Evolutionary conservation across 2,329 filamentous ascomycete species (phyloP).

Genomic region (Aureobasidium musti): DNA sequence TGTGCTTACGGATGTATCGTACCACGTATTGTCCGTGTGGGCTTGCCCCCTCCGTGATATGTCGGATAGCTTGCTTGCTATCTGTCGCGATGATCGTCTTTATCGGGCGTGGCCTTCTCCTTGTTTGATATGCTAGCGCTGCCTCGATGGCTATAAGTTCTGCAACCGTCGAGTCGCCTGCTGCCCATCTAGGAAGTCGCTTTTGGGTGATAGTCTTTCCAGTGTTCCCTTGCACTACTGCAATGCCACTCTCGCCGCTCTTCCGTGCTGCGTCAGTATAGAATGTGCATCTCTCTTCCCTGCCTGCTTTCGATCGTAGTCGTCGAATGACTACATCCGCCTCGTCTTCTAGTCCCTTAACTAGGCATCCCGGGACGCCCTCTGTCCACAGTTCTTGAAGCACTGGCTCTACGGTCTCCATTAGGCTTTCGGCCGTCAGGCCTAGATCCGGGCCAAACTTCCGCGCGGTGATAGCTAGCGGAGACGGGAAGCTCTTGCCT

Average conservation of each 20-base stretch:
- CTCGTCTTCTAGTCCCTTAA: background rate
- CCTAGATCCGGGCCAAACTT: background rate
- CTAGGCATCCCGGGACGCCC: background rate
- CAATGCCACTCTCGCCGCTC: background rate
- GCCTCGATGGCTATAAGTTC: background rate
- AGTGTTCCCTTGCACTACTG: background rate
- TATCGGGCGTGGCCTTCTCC: too few species aligned
- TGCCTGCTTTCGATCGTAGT: background rate
- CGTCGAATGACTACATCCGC: background rate
- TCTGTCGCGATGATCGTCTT: too few species aligned
- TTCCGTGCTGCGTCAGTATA: background rate
- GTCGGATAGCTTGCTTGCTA: too few species aligned
- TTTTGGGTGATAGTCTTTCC: background rate
- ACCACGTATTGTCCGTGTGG: too few species aligned
- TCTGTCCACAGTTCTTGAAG: conserved; percentile 2
- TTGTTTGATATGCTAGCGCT: background rate
- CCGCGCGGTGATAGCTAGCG: background rate
- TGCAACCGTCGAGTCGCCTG: background rate
- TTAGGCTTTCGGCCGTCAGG: background rate
- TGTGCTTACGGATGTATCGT: too few species aligned
- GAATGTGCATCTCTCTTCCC: background rate
- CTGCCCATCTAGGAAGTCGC: background rate
- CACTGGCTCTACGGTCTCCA: conserved; percentile 5
- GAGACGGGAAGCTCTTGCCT: background rate
- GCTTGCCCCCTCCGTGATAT: too few species aligned